These are phyloP conservation scores for Candida khao-thaluensis DNA, from an alignment of 805 yeast species.

Conservation along the genomic window DNA sequence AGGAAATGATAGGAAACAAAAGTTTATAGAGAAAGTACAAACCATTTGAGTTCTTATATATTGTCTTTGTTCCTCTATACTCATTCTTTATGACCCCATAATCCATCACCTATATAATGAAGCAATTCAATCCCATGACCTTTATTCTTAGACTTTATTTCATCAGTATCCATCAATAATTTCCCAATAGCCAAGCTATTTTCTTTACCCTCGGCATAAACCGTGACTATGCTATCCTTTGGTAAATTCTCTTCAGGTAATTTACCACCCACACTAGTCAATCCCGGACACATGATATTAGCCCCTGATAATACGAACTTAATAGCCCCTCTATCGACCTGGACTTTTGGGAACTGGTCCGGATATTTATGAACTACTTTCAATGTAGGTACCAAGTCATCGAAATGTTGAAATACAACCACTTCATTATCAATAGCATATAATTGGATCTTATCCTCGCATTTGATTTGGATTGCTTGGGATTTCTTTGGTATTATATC, in stretches of 20 bases:
- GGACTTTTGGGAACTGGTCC: constrained; percentile 76
- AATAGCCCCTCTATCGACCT: constrained; percentile 95
- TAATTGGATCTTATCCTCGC: constrained; percentile 84
- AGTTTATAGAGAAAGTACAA: no score
- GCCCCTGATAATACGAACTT: constrained; percentile 95
- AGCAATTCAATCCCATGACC: constrained; percentile 86
- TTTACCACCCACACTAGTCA: constrained; percentile 80
- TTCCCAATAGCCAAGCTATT: constrained; percentile 89
- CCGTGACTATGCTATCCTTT: constrained; percentile 69
- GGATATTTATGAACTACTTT: constrained; percentile 81
- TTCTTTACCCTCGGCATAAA: constrained; percentile 92
- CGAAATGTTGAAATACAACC: constrained; percentile 76
- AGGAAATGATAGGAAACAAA: no score
- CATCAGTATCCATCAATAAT: constrained; percentile 83
- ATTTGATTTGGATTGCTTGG: constrained; percentile 74
- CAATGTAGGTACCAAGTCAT: constrained; percentile 74
- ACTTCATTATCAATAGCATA: constrained; percentile 73
- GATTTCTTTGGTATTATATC: constrained; percentile 85
- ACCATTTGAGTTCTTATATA: no score
- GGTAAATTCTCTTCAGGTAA: constrained; percentile 73
- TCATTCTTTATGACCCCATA: constrained; percentile 51
- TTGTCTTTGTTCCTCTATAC: no score
- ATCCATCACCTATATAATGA: constrained; percentile 86
- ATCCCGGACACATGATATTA: constrained; percentile 94
- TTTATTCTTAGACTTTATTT: constrained; percentile 76